Evolutionary conservation across 305 asterid genomes (phyloP).

Genomic region (Solanum hybrid): DNA sequence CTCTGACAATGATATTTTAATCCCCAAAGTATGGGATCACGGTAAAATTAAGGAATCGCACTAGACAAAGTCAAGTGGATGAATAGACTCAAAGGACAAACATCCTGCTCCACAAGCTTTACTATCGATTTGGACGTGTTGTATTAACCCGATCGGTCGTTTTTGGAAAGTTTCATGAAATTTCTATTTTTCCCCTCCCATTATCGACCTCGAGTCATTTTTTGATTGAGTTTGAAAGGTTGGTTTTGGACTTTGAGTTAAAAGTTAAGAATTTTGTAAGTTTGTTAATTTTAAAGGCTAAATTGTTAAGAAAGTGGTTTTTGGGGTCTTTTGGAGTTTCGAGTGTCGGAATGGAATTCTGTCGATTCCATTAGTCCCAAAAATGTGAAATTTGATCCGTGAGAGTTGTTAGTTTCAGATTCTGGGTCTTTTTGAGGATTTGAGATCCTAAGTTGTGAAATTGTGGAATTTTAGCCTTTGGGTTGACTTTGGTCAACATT

Average conservation of each 20-base stretch:
- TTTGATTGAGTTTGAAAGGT: background rate
- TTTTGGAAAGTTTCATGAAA: background rate
- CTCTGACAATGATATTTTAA: background rate
- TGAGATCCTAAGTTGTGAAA: background rate
- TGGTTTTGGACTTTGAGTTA: background rate
- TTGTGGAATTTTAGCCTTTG: background rate
- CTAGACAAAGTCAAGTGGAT: background rate
- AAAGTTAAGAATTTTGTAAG: background rate
- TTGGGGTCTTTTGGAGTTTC: background rate
- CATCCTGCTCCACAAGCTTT: background rate
- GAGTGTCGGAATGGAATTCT: background rate
- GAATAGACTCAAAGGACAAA: background rate
- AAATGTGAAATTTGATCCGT: accelerated
- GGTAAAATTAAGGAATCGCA: background rate
- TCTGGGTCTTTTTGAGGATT: background rate
- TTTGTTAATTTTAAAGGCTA: background rate
- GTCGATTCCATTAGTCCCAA: background rate
- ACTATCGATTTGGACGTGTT: background rate
- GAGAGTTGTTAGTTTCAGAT: background rate
- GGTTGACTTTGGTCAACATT: background rate
- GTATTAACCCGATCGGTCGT: background rate
- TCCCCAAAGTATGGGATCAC: background rate
- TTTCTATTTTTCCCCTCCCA: background rate
- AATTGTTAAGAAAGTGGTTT: too few relatives aligned
- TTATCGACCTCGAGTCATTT: background rate